Evolutionary conservation across 1,284 basidiomycete genomes (phyloP).

Genomic region (Termitomyces sp.): DNA sequence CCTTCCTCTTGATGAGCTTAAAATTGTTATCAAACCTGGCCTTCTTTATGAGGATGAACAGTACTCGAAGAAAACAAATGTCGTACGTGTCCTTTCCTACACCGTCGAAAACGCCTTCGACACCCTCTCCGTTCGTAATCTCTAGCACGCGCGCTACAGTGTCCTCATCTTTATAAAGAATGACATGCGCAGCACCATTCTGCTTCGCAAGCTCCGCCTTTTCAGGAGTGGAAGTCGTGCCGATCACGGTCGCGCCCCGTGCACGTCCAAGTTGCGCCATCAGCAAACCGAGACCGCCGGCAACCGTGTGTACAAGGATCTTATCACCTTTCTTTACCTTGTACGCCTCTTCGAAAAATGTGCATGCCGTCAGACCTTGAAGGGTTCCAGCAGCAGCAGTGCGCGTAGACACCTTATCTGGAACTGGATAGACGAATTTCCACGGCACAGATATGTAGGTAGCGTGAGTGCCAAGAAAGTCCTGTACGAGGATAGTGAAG

Average conservation of each 20-base stretch:
- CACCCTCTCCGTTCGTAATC: constrained; percentile 80
- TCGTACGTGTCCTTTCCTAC: constrained; percentile 88
- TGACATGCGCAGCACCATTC: constrained; percentile 84
- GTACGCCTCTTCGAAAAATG: constrained; percentile 82
- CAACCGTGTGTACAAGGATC: constrained; percentile 85
- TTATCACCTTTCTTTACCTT: constrained; percentile 70
- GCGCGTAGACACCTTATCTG: constrained; percentile 54
- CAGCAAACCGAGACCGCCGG: constrained; percentile 70
- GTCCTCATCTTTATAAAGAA: constrained; percentile 74
- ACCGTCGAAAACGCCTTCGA: constrained; percentile 87
- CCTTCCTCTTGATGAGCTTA: constrained; percentile 74
- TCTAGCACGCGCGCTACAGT: constrained; percentile 70
- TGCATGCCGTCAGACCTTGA: constrained; percentile 80
- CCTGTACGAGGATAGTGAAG: constrained; percentile 28
- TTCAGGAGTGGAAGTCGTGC: constrained; percentile 83
- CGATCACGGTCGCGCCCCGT: constrained; percentile 86
- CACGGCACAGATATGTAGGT: constrained; percentile 73
- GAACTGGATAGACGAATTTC: constrained; percentile 57
- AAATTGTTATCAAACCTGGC: constrained; percentile 79
- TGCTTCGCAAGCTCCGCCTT: constrained; percentile 83
- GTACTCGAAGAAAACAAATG: not conserved
- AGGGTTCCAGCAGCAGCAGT: constrained; percentile 66
- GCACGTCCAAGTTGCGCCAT: constrained; percentile 61
- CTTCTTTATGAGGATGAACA: not conserved
- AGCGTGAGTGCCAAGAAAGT: constrained; percentile 57